Evolutionary conservation across 2,329 filamentous ascomycete genomes (phyloP), one percentile per base, ranked within the genome.

Genomic region (Penicillium sp.): DNA sequence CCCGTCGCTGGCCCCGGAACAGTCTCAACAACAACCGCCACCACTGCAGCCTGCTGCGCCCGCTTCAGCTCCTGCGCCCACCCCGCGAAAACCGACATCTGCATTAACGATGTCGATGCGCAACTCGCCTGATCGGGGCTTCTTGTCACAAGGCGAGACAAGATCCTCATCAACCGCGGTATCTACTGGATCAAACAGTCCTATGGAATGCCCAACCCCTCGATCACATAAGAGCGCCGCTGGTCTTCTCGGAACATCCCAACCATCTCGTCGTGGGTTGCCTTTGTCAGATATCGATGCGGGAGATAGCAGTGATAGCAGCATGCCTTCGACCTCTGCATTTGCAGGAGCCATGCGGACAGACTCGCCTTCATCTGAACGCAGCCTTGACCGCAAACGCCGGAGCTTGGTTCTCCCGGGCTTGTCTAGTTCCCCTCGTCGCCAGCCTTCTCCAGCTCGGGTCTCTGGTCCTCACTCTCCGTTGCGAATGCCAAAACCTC

Each of bases 301-400:
- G 9, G 91, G 91, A 13, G 86, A 89, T 17, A 66, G 61, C 48
- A 96, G 92, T 65, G 94, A 99, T 67, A 90, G 89, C 48, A 97
- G 92, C 69, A 81, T 91, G 47, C 84, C 89, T 36, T 97, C 93
- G 13, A 42, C 39, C 1, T 95, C 91, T 0, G 78, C 88, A 3
- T 77, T 90, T 43, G 88, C 90, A 3, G 82, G 85, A 9, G 84
- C 84, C 9, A 78, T 85, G 39, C 83, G 91, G 57, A 92, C 90
- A 1, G 92, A 97, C 55, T 99, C 94, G 0, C 94, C 94, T 2
- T 88, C 90, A 17, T 95, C 91, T 4, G 94, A 97, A 54, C 85
- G 92, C 64, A 86, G 89, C 46, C 77, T 96, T 51, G 91, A 95
- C 58, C 86, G 90, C 55, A 92, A 97, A 60, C 86, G 94, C 39